Base-by-base conservation (phyloP, 2,329 filamentous ascomycete species). In the Ceratocystis diversiconidia region DNA sequence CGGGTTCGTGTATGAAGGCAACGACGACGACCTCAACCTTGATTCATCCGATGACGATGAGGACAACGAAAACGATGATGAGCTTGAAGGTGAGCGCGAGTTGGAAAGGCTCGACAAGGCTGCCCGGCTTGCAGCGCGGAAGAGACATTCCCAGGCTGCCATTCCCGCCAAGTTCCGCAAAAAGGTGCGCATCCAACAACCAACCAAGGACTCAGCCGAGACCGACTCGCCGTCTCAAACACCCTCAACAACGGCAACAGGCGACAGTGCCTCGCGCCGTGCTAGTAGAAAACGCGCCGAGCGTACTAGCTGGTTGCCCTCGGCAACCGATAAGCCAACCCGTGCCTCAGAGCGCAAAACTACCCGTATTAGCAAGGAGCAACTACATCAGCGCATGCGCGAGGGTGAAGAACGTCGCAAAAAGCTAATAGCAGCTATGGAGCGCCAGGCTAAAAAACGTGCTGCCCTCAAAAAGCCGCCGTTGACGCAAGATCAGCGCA, bases 1-100 rank as follows among this genome's bases (percentile, higher is more conserved):
- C 66, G 81, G 87, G 68, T 87, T 92, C 75, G 65, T 64, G 6
- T 67, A 62, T n/a, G 30, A 67, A 2, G 85, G 84, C 64, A 87
- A 91, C 71, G 83, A 80, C 5, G 86, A 84, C 59, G 92, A 96
- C 72, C 85, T 89, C 70, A 86, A 89, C 60, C 87, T 96, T 78
- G 90, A 95, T 71, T 92, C 88, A 15, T 95, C 90, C 0, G 89
- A 85, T 0, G 88, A 90, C 69, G 88, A 91, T 60, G 90, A 94
- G 61, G 90, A 95, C 68, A 85, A 85, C 67, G 75, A 76, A 46
- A 76, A 75, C 65, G 73, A 73, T 32, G 81, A 94, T 69, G 90
- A 95, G 52, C 74, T 94, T 3, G 89, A 90, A 66, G 94, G 94
- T 43, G 94, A 99, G 76, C 88, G 86, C 71, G 90, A 95, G 75